phyloP scores from a whole-genome alignment of 306 rosid species.

The Adenanthera pavonina region DNA sequence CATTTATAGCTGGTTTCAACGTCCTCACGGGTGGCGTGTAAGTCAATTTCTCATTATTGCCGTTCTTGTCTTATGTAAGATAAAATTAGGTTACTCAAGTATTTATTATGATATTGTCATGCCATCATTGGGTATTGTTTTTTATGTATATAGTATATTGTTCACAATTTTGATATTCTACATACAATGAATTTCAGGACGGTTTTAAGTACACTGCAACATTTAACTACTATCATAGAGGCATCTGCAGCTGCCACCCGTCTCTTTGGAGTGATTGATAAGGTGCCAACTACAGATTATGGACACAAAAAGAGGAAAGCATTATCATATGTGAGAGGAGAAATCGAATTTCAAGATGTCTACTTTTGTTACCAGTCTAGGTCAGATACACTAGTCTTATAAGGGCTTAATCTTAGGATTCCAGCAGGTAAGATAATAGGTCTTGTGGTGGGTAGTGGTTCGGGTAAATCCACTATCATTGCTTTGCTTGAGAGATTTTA shows the following conservation, averaged over 20 bases:
- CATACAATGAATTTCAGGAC: conserved; percentile 64
- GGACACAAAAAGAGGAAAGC: conserved; percentile 82
- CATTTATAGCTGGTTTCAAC: conserved; percentile 83
- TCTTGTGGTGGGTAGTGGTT: conserved; percentile 91
- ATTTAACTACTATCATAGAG: conserved; percentile 77
- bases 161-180: conserved; percentile 22
- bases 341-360: conserved; percentile 62
- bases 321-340: conserved; percentile 81
- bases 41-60: conserved; percentile 41
- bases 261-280: conserved; percentile 72
- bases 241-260: conserved; percentile 75
- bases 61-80: no score
- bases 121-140: no score
- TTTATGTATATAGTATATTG: not conserved
- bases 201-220: conserved; percentile 85
- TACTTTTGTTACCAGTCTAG: conserved; percentile 77
- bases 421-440: conserved; percentile 81
- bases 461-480: conserved; percentile 84
- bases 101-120: no score
- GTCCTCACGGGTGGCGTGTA: conserved; percentile 95
- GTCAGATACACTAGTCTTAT: conserved; percentile 66
- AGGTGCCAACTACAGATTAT: conserved; percentile 67
- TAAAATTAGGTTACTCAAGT: no score
- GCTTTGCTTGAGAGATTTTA: conserved; percentile 87
- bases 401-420: conserved; percentile 67